Conservation (phyloP, 2,329 filamentous ascomycete species). For the Macrophomina phaseolina region DNA sequence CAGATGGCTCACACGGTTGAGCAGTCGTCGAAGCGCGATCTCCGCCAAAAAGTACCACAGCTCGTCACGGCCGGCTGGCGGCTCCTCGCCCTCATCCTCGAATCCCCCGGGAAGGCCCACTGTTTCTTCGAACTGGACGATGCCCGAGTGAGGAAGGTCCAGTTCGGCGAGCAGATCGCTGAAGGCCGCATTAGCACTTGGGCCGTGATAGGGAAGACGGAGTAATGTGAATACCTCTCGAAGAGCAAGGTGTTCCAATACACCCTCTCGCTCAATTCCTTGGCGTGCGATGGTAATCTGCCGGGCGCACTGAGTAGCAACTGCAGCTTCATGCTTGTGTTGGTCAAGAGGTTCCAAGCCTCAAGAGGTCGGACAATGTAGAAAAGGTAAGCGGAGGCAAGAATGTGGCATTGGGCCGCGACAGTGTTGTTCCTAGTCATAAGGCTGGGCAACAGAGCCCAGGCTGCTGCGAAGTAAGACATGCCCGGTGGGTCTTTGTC, state of each 20-base stretch:
- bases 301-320: constrained; percentile 76
- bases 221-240: constrained; percentile 57
- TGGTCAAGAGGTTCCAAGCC: constrained; percentile 81
- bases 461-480: constrained; percentile 80
- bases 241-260: constrained; percentile 86
- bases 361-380: constrained; percentile 82
- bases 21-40: constrained; percentile 75
- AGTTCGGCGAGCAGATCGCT: constrained; percentile 76
- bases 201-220: not conserved
- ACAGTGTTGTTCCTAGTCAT: constrained; percentile 81
- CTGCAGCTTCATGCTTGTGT: constrained; percentile 81
- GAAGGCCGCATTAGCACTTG: constrained; percentile 10
- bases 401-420: constrained; percentile 78
- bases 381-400: constrained; percentile 82
- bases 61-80: constrained; percentile 71
- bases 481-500: constrained; percentile 76
- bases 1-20: constrained; percentile 80
- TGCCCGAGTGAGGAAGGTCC: constrained; percentile 81
- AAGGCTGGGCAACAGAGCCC: constrained; percentile 76
- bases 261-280: constrained; percentile 76
- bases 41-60: constrained; percentile 87
- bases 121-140: constrained; percentile 80
- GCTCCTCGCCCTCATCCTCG: constrained; percentile 68
- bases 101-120: constrained; percentile 81
- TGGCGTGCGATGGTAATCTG: constrained; percentile 71